A percentile compares a stretch with the other conserved stretches of the same genome.
Conservation (phyloP, 208 protist species). For the Plasmodiophora brassicae region DNA sequence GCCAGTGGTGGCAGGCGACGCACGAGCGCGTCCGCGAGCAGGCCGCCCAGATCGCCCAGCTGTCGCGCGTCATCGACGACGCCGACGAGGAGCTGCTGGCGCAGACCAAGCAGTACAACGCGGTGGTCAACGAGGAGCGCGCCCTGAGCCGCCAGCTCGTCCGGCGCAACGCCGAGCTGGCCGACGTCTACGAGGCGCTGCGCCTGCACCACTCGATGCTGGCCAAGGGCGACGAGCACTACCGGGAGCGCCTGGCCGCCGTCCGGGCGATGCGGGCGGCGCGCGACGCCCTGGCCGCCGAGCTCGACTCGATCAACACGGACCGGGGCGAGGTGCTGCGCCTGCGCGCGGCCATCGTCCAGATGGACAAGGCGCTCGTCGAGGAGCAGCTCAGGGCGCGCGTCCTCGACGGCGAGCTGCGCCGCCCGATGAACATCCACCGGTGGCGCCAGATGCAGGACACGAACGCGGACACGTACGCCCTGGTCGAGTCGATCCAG, state of each 20-base stretch:
- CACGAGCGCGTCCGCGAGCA: background rate
- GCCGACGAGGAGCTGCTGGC: conserved; percentile 76
- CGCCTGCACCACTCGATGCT: background rate
- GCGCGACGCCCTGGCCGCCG: background rate
- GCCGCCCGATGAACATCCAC: conserved; percentile 93
- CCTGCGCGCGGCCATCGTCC: background rate
- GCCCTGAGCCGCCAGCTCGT: background rate
- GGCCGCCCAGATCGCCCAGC: background rate
- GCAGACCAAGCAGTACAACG: conserved; percentile 78
- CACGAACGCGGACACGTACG: conserved; percentile 80
- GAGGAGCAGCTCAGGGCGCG: background rate
- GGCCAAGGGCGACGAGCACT: background rate
- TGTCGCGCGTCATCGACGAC: conserved; percentile 65
- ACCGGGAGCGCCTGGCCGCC: background rate
- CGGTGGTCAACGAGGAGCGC: conserved; percentile 86
- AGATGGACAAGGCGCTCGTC: background rate
- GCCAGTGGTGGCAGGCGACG: background rate
- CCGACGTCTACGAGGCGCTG: background rate
- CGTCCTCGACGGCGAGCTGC: conserved; percentile 85
- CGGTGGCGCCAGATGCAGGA: conserved; percentile 89
- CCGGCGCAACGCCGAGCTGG: background rate
- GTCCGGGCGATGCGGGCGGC: background rate
- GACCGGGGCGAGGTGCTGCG: background rate
- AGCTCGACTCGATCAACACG: conserved; percentile 4
- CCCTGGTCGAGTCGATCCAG: conserved; percentile 90